These are phyloP conservation scores for Mortierella alpina DNA, from an alignment of 192 early-diverging fungal genomes.

Conservation along the genomic window DNA sequence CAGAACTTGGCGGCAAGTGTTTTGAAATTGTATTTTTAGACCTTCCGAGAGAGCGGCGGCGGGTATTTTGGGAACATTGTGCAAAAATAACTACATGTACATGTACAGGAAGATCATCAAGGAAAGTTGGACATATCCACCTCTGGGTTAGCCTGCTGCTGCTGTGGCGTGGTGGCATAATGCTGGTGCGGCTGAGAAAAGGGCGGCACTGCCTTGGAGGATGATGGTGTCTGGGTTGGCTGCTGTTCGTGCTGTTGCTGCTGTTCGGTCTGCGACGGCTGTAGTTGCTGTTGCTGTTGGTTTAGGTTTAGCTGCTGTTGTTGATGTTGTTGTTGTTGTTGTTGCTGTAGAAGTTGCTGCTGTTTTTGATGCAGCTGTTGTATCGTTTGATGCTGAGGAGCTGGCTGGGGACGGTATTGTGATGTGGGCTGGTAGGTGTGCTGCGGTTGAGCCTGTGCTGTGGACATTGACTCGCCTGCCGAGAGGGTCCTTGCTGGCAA, in stretches of 20 bases:
- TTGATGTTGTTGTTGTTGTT: background rate
- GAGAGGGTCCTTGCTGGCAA: too few species aligned
- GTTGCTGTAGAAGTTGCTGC: background rate
- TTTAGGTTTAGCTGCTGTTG: background rate
- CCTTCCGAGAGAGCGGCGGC: too few species aligned
- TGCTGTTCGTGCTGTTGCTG: conserved; percentile 20
- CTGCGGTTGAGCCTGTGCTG: too few species aligned
- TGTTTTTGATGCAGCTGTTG: background rate
- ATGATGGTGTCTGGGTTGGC: conserved; percentile 17
- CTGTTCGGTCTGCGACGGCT: conserved; percentile 36
- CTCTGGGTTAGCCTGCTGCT: conserved; percentile 16
- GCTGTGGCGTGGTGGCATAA: background rate
- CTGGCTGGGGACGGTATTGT: too few species aligned
- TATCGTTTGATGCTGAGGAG: too few species aligned
- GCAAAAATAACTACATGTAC: too few species aligned
- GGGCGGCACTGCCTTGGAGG: background rate
- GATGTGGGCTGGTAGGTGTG: too few species aligned
- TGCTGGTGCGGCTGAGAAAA: conserved; percentile 2
- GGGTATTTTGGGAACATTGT: too few species aligned
- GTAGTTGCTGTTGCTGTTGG: conserved; percentile 8
- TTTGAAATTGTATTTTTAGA: too few species aligned
- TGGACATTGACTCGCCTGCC: too few species aligned
- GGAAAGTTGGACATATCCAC: conserved; percentile 31
- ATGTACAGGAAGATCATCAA: background rate
- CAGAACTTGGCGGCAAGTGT: too few species aligned